Evolutionary conservation across 257 asterid genomes (phyloP).

Genomic region (Salvia splendens): DNA sequence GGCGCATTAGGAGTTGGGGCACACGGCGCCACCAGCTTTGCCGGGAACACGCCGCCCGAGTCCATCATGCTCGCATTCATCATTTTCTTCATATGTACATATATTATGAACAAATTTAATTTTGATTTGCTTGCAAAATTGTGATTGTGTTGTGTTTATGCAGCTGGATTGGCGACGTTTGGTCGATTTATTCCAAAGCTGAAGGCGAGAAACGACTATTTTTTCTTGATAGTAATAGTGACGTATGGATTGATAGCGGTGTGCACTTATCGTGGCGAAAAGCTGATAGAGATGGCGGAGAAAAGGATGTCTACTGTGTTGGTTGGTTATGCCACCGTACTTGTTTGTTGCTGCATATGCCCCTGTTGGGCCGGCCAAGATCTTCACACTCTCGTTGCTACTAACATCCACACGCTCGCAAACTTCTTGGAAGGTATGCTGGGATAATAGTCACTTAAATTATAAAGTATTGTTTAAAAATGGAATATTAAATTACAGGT

Average conservation of each 20-base stretch:
- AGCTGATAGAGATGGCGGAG: conserved; percentile 49
- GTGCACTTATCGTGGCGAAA: conserved; percentile 55
- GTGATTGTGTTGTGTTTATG: background rate
- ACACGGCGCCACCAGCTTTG: conserved; percentile 49
- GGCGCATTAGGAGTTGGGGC: conserved; percentile 75
- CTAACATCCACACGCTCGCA: conserved; percentile 51
- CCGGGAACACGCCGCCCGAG: conserved; percentile 56
- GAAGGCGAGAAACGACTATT: conserved; percentile 78
- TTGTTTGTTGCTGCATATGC: conserved; percentile 50
- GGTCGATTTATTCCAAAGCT: conserved; percentile 59
- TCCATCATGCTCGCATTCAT: conserved; percentile 51
- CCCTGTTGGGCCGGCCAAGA: conserved; percentile 85
- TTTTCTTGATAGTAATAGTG: conserved; percentile 59
- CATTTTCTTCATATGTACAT: conserved; percentile 51
- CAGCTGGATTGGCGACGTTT: conserved; percentile 69
- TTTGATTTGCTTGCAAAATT: no score
- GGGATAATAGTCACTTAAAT: no score
- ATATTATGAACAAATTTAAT: no score
- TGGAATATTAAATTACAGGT: conserved; percentile 30
- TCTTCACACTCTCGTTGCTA: conserved; percentile 61
- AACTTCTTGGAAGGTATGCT: conserved; percentile 55
- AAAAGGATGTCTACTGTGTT: conserved; percentile 45
- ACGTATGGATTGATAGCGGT: conserved; percentile 61
- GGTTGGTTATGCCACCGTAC: conserved; percentile 45
- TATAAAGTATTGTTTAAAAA: no score